Conservation (phyloP, 106 monocot genomes). For the Ottelia alismoides region DNA sequence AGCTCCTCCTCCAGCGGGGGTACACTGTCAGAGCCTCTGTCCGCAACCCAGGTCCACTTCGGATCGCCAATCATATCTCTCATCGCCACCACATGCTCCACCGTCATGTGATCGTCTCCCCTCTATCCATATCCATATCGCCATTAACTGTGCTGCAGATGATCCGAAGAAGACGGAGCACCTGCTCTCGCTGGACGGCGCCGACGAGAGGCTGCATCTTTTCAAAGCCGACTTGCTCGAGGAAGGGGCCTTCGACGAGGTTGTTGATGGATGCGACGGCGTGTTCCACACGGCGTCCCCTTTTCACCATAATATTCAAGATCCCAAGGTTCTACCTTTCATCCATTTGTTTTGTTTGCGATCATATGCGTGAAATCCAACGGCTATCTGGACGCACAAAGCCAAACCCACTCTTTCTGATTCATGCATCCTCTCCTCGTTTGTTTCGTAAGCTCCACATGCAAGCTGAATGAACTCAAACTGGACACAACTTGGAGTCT, state of each 20-base stretch:
- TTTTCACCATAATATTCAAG: neutral
- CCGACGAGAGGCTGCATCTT: conserved; percentile 40
- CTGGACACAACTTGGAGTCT: neutral
- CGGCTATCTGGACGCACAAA: too few species aligned
- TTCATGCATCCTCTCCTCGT: too few species aligned
- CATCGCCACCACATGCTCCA: too few species aligned
- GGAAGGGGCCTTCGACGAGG: conserved; percentile 51
- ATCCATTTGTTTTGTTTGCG: too few species aligned
- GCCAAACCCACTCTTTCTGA: too few species aligned
- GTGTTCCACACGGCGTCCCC: conserved; percentile 13
- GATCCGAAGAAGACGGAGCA: conserved; percentile 61
- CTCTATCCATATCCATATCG: too few species aligned
- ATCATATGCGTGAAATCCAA: too few species aligned
- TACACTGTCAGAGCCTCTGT: conserved; percentile 63
- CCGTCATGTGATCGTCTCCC: too few species aligned
- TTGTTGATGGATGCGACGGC: conserved; percentile 42
- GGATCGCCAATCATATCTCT: too few species aligned
- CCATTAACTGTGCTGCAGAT: too few species aligned
- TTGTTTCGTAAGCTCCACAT: too few species aligned
- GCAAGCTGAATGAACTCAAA: too few species aligned
- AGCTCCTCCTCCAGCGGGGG: conserved; percentile 46
- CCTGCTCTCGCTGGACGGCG: conserved; percentile 16
- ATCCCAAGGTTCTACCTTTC: neutral
- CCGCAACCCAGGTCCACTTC: conserved; percentile 46
- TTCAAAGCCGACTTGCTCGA: conserved; percentile 49